Evolutionary conservation across 768 basidiomycete genomes (phyloP), one percentile per base, ranked within the genome.

Genomic region (Mycena galopus): DNA sequence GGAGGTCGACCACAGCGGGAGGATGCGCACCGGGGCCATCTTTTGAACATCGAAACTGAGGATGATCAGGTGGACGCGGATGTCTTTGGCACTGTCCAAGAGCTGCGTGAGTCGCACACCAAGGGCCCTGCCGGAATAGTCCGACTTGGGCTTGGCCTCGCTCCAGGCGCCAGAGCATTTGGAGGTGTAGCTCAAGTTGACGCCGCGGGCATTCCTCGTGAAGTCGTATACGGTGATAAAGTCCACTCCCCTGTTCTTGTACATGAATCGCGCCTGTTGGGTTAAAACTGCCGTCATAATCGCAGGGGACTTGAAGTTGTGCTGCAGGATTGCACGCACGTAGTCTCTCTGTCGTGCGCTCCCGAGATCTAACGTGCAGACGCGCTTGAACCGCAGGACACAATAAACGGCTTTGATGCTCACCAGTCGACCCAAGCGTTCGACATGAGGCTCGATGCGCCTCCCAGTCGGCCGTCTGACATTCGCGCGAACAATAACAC

Each of bases 181-280:
- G 32, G 33, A 4, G 11, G 19, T 11, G 9, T 57, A 4, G 57
- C 4, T 58, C 21, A 21, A 35, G n/a, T 58, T 5, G 4, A 35
- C 10, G n/a, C 33, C 57, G 6, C 9, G 3, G n/a, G 33, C 57
- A 19, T 35, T 58, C n/a, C 57, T 32, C 10, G 32, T 55, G 17
- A 64, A 55, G 35, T 64, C 35, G 33, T 25, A 37, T 14, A 53
- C 63, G 7, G 63, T 64, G 16, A 64, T 1, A 30, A 64, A 35
- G 16, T 27, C 33, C 16, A 53, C 33, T n/a, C 50, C 63, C 9
- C 50, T 32, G 23, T 53, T 64, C 1, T 1, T 27, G 33, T 64
- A 64, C 63, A 64, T 64, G 63, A 64, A 64, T 37, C 16, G 51
- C 35, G 51, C 63, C 63, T 64, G 51, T 16, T 55, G 63, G 6